A percentile compares a stretch with the other conserved stretches of the same genome.
These are phyloP conservation scores for Nicotiana tabacum DNA, from an alignment of 257 asterid genomes.

Conservation along the genomic window DNA sequence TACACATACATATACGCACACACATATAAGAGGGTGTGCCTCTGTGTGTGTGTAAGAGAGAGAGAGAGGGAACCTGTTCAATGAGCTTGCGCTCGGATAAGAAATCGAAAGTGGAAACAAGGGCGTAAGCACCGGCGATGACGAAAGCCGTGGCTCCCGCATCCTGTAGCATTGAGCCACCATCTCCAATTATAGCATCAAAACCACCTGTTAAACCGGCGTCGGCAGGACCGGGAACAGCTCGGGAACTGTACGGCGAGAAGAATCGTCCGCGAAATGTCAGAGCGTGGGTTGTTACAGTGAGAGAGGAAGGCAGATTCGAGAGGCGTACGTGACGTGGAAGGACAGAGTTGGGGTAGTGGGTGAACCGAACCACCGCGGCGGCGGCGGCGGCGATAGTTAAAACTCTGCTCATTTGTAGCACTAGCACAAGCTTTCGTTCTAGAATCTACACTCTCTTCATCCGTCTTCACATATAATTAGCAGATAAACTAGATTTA, in stretches of 20 bases:
- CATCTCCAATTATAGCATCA: conserved; percentile 23
- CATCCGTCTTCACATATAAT: not conserved
- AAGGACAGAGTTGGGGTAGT: not conserved
- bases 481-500: not conserved
- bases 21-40: too few species aligned
- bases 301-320: not conserved
- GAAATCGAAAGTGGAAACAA: conserved; percentile 64
- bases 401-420: conserved; percentile 22
- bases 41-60: not conserved
- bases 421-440: not conserved
- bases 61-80: conserved; percentile 49
- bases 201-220: not conserved
- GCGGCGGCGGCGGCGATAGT: conserved; percentile 14
- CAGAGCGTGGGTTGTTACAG: conserved; percentile 5
- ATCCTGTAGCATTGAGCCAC: conserved; percentile 42
- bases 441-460: not conserved
- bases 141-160: conserved; percentile 71
- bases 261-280: not conserved
- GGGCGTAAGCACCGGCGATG: conserved; percentile 68
- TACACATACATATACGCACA: not conserved
- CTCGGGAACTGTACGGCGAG: not conserved
- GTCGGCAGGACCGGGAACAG: conserved; percentile 19
- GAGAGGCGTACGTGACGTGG: conserved; percentile 11
- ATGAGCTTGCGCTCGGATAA: conserved; percentile 64
- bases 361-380: conserved; percentile 20